Conservation (phyloP, 805 yeast species). For the Teunomyces kruisii region DNA sequence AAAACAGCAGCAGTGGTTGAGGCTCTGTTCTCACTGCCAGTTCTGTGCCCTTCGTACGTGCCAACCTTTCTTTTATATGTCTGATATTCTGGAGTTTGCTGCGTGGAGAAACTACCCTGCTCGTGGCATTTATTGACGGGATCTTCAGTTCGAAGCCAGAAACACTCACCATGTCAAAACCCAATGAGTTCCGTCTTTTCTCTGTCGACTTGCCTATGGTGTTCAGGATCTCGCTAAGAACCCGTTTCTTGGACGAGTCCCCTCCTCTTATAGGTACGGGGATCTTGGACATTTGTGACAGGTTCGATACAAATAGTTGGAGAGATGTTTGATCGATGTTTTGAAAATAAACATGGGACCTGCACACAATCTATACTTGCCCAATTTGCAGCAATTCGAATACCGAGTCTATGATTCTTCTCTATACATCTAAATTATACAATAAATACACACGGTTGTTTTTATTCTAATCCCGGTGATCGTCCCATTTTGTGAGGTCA, state of each 20-base stretch:
- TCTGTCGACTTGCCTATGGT: not conserved
- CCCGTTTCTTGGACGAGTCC: constrained; percentile 7
- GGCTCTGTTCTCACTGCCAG: constrained; percentile 2
- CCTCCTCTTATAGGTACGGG: constrained; percentile 1
- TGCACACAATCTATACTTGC: not conserved
- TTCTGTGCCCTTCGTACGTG: not conserved
- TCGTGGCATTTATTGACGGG: not conserved
- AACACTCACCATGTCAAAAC: constrained; percentile 3
- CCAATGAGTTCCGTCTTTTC: constrained; percentile 3
- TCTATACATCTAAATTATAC: not conserved
- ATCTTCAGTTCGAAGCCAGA: constrained; percentile 4
- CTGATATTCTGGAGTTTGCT: constrained; percentile 1
- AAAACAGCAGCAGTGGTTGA: not conserved
- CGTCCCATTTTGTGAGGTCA: constrained; percentile 2
- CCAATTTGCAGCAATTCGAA: not conserved
- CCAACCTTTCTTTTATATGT: constrained; percentile 1
- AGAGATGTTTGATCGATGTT: not conserved
- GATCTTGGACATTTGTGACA: not conserved
- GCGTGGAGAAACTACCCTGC: not conserved
- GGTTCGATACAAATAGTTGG: not conserved
- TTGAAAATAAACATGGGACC: constrained; percentile 1
- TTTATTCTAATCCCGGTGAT: not conserved
- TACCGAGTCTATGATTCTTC: no score
- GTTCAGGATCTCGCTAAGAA: constrained; percentile 8
- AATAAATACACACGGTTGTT: not conserved